These are phyloP conservation scores for Zizania latifolia DNA, from an alignment of 176 grass and related monocot species.

Conservation along the genomic window DNA sequence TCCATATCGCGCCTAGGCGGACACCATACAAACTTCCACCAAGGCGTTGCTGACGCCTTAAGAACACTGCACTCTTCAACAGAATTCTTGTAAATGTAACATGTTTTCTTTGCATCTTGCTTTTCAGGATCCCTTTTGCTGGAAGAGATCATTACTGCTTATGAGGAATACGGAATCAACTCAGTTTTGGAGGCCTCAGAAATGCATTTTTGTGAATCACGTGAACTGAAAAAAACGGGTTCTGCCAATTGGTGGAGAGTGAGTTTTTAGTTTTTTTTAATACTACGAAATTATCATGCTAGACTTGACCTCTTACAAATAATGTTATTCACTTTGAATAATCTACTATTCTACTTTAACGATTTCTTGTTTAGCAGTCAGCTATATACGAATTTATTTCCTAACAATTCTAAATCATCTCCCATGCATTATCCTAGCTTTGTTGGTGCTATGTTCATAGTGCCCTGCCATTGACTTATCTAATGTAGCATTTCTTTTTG, in stretches of 20 bases:
- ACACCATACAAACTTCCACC: too few species aligned
- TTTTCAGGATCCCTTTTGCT: constrained; percentile 75
- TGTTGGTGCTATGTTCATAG: background rate
- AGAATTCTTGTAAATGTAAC: background rate
- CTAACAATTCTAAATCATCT: background rate
- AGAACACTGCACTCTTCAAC: too few species aligned
- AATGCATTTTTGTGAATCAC: constrained; percentile 60
- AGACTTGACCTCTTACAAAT: constrained; percentile 2
- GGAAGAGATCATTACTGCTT: constrained; percentile 81
- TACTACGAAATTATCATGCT: background rate
- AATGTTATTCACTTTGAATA: background rate
- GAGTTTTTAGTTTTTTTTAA: constrained; percentile 32
- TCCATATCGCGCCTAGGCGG: too few species aligned
- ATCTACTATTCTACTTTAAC: background rate
- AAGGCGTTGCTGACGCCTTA: too few species aligned
- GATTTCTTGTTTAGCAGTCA: background rate
- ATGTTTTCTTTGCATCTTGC: constrained; percentile 9
- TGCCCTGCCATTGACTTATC: background rate
- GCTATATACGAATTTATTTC: background rate
- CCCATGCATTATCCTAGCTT: background rate
- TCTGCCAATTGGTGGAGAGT: constrained; percentile 90
- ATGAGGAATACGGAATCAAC: constrained; percentile 62
- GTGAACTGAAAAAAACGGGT: constrained; percentile 69
- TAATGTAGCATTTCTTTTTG: constrained; percentile 27
- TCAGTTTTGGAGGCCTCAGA: constrained; percentile 67